A percentile compares a stretch with the other conserved stretches of the same genome.
phyloP scores from a whole-genome alignment of 768 basidiomycete genomes.

The Mycena galopus region DNA sequence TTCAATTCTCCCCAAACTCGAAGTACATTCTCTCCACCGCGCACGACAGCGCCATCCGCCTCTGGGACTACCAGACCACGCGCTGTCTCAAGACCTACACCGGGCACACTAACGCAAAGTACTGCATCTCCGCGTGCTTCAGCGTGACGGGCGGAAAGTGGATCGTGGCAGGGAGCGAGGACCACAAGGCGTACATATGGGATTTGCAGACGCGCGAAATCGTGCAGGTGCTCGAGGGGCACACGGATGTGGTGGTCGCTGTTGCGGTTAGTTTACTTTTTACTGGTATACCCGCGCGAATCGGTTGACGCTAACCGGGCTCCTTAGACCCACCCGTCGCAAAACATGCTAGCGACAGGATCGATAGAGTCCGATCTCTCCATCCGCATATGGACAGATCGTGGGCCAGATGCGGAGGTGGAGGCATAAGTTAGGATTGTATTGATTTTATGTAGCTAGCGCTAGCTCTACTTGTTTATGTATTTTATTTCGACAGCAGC shows the following conservation, averaged over 20 bases:
- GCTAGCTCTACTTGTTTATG: slow-evolving; percentile 22
- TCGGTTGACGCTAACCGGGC: slow-evolving; percentile 24
- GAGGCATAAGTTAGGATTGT: slow-evolving; percentile 16
- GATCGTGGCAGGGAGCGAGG: slow-evolving; percentile 94
- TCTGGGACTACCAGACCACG: slow-evolving; percentile 96
- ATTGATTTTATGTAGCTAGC: slow-evolving; percentile 12
- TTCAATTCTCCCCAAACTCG: slow-evolving; percentile 95
- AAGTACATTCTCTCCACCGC: slow-evolving; percentile 95
- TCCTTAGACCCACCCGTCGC: slow-evolving; percentile 82
- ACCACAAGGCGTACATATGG: slow-evolving; percentile 91
- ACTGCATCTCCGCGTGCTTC: slow-evolving; percentile 87
- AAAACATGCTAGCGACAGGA: slow-evolving; percentile 90
- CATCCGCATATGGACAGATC: slow-evolving; percentile 88
- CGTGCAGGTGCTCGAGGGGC: slow-evolving; percentile 84
- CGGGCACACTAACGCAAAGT: slow-evolving; percentile 87
- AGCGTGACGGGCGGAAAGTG: slow-evolving; percentile 89
- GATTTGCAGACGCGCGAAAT: slow-evolving; percentile 90
- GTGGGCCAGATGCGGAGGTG: slow-evolving; percentile 36
- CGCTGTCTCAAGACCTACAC: slow-evolving; percentile 92
- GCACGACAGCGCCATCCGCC: slow-evolving; percentile 90
- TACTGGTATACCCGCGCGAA: slow-evolving; percentile 1
- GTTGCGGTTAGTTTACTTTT: slow-evolving; percentile 68
- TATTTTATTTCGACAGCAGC: slow-evolving; percentile 33
- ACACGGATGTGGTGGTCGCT: slow-evolving; percentile 84
- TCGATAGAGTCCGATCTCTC: slow-evolving; percentile 87